Conservation (phyloP, 192 early-diverging fungal species). For the Jimgerdemannia lactiflua region DNA sequence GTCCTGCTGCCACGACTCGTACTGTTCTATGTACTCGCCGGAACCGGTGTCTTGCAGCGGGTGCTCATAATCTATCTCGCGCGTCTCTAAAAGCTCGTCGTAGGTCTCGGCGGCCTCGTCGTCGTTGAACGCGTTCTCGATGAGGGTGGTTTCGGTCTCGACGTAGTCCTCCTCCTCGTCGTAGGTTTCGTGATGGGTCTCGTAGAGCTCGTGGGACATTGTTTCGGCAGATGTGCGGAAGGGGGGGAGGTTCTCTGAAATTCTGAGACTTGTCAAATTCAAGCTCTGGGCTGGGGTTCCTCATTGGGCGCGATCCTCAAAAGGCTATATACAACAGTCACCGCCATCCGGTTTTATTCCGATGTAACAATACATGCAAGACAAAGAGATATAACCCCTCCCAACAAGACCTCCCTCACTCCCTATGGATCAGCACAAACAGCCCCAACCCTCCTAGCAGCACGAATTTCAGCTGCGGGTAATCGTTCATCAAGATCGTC, state of each 20-base stretch:
- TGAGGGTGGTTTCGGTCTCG: not conserved
- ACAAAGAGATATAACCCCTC: not conserved
- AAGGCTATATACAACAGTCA: too few species aligned
- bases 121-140: not conserved
- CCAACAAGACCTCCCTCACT: conserved; percentile 29
- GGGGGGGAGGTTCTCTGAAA: not conserved
- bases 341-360: too few species aligned
- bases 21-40: not conserved
- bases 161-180: not conserved
- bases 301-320: too few species aligned
- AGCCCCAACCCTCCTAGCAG: conserved; percentile 77
- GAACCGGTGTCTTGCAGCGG: not conserved
- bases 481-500: conserved; percentile 96
- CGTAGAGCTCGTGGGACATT: not conserved
- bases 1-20: not conserved
- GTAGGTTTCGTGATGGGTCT: not conserved
- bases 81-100: not conserved
- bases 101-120: not conserved
- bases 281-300: too few species aligned
- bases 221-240: not conserved
- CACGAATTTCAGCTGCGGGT: conserved; percentile 86
- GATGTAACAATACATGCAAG: too few species aligned
- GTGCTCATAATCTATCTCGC: not conserved
- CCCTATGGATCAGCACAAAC: conserved; percentile 66
- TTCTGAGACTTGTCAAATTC: not conserved